A percentile compares a stretch with the other conserved stretches of the same genome.
These are phyloP conservation scores for Rubroboletus pulcherrimus DNA, from an alignment of 768 basidiomycete genomes.

Conservation along the genomic window DNA sequence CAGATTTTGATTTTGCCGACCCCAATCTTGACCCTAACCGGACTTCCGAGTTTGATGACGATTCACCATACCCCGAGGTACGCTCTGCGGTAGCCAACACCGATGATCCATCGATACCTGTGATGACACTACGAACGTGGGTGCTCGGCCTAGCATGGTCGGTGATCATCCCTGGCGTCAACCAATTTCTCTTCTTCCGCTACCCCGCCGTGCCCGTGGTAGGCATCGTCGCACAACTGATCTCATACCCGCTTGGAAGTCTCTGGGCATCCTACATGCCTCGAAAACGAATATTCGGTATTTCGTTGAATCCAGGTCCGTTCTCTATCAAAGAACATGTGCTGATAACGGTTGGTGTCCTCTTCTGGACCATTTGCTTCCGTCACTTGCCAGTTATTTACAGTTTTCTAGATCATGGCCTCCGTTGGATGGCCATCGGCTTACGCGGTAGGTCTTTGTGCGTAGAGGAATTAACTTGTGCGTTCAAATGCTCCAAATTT, in stretches of 20 bases:
- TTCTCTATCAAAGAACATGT: conserved; percentile 80
- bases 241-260: conserved; percentile 67
- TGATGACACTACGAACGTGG: conserved; percentile 66
- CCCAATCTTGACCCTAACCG: conserved; percentile 25
- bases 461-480: background rate
- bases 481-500: background rate
- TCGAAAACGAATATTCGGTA: conserved; percentile 51
- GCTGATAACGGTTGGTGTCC: conserved; percentile 47
- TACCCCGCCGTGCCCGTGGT: conserved; percentile 63
- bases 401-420: conserved; percentile 44
- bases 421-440: conserved; percentile 56
- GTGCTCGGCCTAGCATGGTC: conserved; percentile 68
- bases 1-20: conserved; percentile 20
- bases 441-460: conserved; percentile 46
- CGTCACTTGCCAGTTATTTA: conserved; percentile 17
- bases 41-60: conserved; percentile 41
- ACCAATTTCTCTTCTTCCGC: conserved; percentile 78
- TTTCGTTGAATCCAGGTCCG: conserved; percentile 68
- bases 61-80: conserved; percentile 72
- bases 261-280: conserved; percentile 53
- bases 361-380: conserved; percentile 30
- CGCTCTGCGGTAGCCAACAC: conserved; percentile 67
- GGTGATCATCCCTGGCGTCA: conserved; percentile 59
- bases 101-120: conserved; percentile 62
- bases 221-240: conserved; percentile 65